Evolutionary conservation across 2,329 filamentous ascomycete species (phyloP).

Genomic region (Fusarium domesticum): DNA sequence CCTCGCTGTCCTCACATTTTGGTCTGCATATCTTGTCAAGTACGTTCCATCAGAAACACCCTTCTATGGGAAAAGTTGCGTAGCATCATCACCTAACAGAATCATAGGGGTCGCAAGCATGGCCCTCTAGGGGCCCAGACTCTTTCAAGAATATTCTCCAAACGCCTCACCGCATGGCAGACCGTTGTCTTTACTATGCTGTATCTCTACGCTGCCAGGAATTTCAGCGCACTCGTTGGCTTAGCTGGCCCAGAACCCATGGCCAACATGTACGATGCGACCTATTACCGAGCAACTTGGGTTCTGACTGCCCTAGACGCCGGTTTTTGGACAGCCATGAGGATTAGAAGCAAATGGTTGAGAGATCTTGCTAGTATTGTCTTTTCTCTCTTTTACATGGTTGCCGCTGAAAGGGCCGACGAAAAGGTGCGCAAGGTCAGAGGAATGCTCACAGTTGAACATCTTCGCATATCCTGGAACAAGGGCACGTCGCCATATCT

Average conservation of each 20-base stretch:
- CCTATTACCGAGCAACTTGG: slow-evolving; percentile 97
- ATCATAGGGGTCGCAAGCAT: slow-evolving; percentile 72
- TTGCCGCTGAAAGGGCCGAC: slow-evolving; percentile 90
- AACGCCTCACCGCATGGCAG: slow-evolving; percentile 81
- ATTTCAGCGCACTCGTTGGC: slow-evolving; percentile 89
- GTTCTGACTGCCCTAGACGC: slow-evolving; percentile 91
- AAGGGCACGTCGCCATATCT: slow-evolving; percentile 90
- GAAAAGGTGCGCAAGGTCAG: slow-evolving; percentile 94
- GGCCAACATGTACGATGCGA: slow-evolving; percentile 86
- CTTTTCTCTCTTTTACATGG: slow-evolving; percentile 86
- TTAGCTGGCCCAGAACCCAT: slow-evolving; percentile 91
- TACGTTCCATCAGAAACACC: slow-evolving; percentile 36
- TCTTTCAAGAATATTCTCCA: slow-evolving; percentile 69
- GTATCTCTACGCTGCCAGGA: slow-evolving; percentile 85
- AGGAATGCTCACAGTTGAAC: slow-evolving; percentile 82
- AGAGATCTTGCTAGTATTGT: slow-evolving; percentile 78
- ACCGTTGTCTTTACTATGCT: slow-evolving; percentile 82
- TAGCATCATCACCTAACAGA: slow-evolving; percentile 14
- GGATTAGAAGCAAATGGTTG: slow-evolving; percentile 73
- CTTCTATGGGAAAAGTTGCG: slow-evolving; percentile 3
- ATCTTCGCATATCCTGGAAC: slow-evolving; percentile 91
- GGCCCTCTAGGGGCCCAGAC: slow-evolving; percentile 74
- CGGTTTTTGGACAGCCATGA: slow-evolving; percentile 98
- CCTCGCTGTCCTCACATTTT: slow-evolving; percentile 85
- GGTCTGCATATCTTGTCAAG: slow-evolving; percentile 80